Base-by-base conservation (phyloP, 345 rosid genomes). In the Kernera saxatilis region DNA sequence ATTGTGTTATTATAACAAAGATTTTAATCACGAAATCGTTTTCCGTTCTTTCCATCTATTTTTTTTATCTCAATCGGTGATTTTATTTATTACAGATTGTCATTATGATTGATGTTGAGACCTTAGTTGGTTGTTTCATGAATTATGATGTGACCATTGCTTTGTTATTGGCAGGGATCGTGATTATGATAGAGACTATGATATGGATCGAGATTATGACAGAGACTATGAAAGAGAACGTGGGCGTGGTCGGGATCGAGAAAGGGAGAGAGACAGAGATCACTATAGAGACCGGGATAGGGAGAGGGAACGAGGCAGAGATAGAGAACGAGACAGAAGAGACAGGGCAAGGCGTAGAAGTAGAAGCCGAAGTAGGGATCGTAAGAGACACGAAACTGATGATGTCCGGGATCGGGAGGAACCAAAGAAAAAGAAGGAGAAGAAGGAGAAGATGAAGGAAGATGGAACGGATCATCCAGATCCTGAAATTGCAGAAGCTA, bases 401-500 rank as follows among this genome's bases (percentile, higher is more conserved):
- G 86, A 72, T 78, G 75, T 14, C 22, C 49, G 74, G 29, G 61
- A 64, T 51, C 79, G 62, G 8, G 90, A 84, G 35, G 92, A 88
- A 75, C 90, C 90, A 0, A 94, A 86, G 90, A 77, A 52, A 36
- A 72, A 78, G 91, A 89, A 84, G 84, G 84, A 87, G 59, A 84
- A 85, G 73, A 88, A 87, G 80, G 85, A 88, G 78, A 86, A 82
- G 71, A 84, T 79, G 88, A 85, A 74, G 78, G 92, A 85, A 48
- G 93, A 89, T 33, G 98, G 96, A 18, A 91, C 93, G 0, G 85
- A 91, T 63, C 95, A 91, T 54, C 93, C 88, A 3, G 88, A 94
- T 77, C 97, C 96, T 3, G 93, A 87, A 79, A 89, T 89, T 79
- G 99, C 97, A 11, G 97, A 89, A 78, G 92, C 91, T 39, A 94